phyloP scores from a whole-genome alignment of 345 rosid genomes.

The Triadica sebifera region DNA sequence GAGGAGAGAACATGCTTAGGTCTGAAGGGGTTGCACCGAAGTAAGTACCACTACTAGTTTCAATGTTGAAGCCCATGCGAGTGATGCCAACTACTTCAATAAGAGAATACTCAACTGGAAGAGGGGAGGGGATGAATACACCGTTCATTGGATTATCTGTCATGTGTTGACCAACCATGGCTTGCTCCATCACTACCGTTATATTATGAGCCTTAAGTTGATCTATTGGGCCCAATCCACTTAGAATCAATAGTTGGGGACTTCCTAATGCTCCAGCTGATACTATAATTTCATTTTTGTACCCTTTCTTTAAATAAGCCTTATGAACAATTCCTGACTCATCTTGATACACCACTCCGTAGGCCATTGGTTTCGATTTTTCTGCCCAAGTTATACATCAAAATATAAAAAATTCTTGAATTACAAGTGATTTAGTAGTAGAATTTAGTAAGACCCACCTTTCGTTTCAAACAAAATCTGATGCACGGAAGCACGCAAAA shows the following conservation, averaged over 20 bases:
- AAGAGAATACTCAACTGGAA: conserved; percentile 25
- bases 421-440: no score
- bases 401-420: no score
- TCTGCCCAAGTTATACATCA: no score
- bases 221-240: neutral
- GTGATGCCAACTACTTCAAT: conserved; percentile 3
- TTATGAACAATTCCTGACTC: no score
- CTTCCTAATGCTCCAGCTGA: no score
- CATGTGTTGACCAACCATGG: conserved; percentile 30
- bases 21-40: conserved; percentile 13
- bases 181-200: conserved; percentile 9
- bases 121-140: conserved; percentile 20
- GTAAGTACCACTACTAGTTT: conserved; percentile 23
- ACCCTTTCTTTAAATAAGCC: no score
- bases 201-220: conserved; percentile 22
- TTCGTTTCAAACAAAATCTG: conserved; percentile 3
- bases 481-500: neutral
- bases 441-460: conserved; percentile 1
- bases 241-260: no score
- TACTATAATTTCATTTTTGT: no score
- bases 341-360: no score
- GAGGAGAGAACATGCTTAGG: conserved; percentile 36
- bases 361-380: no score
- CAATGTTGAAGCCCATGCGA: conserved; percentile 21
- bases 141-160: conserved; percentile 30